Percentiles rank a stretch among this genome's conserved stretches.
phyloP scores from a whole-genome alignment of 768 basidiomycete species.

The Collybiopsis luxurians region DNA sequence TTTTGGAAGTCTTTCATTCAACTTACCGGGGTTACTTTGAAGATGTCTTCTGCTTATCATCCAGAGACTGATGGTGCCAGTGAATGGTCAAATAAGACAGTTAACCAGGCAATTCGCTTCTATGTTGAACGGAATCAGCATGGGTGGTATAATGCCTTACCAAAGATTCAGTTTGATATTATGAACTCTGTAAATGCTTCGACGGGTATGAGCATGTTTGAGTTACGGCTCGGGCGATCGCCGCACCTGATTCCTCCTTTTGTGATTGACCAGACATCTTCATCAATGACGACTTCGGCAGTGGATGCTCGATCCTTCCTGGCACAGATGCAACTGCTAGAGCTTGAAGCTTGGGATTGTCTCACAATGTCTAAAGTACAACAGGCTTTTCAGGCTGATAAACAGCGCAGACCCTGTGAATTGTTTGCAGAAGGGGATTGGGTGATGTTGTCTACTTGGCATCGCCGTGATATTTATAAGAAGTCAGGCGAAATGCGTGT shows the following conservation, averaged over 20 bases:
- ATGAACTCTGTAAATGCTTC: slow-evolving; percentile 27
- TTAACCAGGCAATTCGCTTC: slow-evolving; percentile 21
- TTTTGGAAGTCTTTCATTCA: slow-evolving; percentile 25
- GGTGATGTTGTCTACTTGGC: slow-evolving; percentile 25
- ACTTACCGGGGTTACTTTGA: slow-evolving; percentile 21
- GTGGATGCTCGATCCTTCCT: background rate
- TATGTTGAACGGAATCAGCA: slow-evolving; percentile 24
- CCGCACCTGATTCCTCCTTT: slow-evolving; percentile 19
- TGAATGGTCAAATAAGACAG: slow-evolving; percentile 25
- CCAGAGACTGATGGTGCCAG: slow-evolving; percentile 32
- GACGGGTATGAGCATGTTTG: slow-evolving; percentile 25
- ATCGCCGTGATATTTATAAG: slow-evolving; percentile 19
- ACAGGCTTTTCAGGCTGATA: background rate
- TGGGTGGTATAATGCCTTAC: slow-evolving; percentile 6
- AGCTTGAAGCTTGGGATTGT: background rate
- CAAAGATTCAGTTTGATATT: slow-evolving; percentile 10
- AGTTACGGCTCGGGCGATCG: slow-evolving; percentile 16
- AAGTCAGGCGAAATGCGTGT: slow-evolving; percentile 15
- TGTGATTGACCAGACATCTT: background rate
- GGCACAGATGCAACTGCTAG: background rate
- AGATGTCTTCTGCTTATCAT: slow-evolving; percentile 31
- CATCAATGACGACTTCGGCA: background rate
- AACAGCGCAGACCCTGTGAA: background rate
- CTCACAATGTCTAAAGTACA: background rate
- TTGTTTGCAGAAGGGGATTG: slow-evolving; percentile 18